Evolutionary conservation across 225 moss, liverwort and hornwort species (phyloP).

Genomic region (Physcomitrellopsis africana): DNA sequence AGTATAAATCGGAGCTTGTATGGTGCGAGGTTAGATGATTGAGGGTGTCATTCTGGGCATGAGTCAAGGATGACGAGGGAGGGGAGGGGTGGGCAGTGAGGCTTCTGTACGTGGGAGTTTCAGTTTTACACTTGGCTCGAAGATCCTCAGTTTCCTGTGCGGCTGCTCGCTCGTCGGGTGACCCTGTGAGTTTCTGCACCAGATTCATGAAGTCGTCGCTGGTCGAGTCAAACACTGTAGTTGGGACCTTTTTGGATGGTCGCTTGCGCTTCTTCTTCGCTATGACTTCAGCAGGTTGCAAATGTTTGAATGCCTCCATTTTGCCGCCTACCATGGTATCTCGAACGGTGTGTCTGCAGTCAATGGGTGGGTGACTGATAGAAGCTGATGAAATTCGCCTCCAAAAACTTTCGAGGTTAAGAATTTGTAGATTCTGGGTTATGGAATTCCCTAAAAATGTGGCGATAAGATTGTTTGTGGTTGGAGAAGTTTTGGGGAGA

Average conservation of each 20-base stretch:
- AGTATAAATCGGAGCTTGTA: too few species aligned
- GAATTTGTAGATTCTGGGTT: not conserved
- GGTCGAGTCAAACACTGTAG: slow-evolving; percentile 51
- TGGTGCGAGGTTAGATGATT: too few species aligned
- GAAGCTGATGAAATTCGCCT: too few species aligned
- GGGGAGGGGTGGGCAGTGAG: too few species aligned
- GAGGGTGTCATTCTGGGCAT: too few species aligned
- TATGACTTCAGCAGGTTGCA: slow-evolving; percentile 1
- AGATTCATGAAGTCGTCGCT: slow-evolving; percentile 50
- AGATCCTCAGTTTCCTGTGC: not conserved
- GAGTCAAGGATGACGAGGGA: too few species aligned
- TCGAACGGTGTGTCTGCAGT: too few species aligned
- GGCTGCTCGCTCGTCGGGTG: slow-evolving; percentile 20
- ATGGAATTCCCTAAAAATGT: not conserved
- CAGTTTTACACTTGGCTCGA: not conserved
- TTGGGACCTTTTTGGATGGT: slow-evolving; percentile 51
- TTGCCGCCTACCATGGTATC: slow-evolving; percentile 19
- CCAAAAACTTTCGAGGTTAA: too few species aligned
- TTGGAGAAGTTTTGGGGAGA: not conserved
- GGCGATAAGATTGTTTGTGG: not conserved
- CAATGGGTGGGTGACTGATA: too few species aligned
- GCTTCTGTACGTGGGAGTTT: too few species aligned
- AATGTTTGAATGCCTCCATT: not conserved
- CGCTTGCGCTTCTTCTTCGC: slow-evolving; percentile 59
- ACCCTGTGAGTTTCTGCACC: slow-evolving; percentile 59